Percentiles rank a stretch among this genome's conserved stretches.
These are phyloP conservation scores for Trichophyton equinum DNA, from an alignment of 2,329 filamentous ascomycete species.

Conservation along the genomic window DNA sequence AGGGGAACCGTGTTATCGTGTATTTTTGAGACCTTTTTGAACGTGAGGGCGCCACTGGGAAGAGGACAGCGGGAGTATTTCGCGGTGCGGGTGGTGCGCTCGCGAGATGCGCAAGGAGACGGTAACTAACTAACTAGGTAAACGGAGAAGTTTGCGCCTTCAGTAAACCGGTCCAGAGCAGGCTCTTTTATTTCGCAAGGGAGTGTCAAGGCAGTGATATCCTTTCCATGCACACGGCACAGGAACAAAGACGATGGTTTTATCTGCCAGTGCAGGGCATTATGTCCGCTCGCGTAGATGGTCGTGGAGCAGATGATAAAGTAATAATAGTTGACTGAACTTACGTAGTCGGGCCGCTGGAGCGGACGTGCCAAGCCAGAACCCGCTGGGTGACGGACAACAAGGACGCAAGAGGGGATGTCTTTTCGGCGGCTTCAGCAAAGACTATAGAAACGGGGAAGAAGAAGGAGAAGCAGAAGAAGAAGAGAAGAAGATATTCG, in stretches of 20 bases:
- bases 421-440: neutral
- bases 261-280: too few relatives aligned
- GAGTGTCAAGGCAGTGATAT: neutral
- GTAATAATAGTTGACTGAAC: neutral
- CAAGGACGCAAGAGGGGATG: neutral
- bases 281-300: neutral
- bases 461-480: neutral
- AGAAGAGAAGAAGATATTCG: too few relatives aligned
- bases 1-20: neutral
- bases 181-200: neutral
- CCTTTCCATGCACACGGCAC: neutral
- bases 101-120: neutral
- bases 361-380: neutral
- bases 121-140: neutral
- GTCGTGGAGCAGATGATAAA: neutral
- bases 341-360: slow-evolving; percentile 3
- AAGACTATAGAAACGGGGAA: neutral
- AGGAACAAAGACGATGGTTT: too few relatives aligned
- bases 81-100: neutral
- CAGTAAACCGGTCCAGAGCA: neutral
- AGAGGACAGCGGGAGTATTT: neutral
- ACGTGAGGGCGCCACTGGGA: neutral
- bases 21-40: neutral
- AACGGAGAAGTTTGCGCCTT: neutral
- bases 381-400: neutral